A percentile compares a stretch with the other conserved stretches of the same genome.
phyloP scores from a whole-genome alignment of 1,284 basidiomycete genomes.

The Bjerkandera adusta region DNA sequence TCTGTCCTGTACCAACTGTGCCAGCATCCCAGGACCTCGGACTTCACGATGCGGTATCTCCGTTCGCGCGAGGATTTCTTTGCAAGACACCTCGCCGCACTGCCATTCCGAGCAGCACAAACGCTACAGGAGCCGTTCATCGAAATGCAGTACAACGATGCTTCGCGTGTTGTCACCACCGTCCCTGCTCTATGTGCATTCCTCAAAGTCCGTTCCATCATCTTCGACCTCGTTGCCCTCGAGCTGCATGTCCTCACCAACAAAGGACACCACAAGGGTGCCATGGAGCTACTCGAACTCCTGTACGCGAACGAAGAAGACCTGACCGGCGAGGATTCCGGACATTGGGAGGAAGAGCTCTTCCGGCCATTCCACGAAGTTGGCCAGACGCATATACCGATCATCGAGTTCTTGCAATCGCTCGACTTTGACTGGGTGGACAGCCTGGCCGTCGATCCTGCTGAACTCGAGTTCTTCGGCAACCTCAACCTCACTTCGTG shows the following conservation, averaged over 20 bases:
- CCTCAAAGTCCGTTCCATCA: constrained; percentile 80
- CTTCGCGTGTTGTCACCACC: constrained; percentile 71
- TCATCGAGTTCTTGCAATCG: constrained; percentile 86
- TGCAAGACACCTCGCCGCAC: constrained; percentile 73
- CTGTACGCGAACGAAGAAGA: constrained; percentile 66
- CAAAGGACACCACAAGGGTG: constrained; percentile 70
- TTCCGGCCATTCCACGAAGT: constrained; percentile 65
- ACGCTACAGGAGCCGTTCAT: constrained; percentile 54
- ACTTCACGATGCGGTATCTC: constrained; percentile 84
- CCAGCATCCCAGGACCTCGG: constrained; percentile 80
- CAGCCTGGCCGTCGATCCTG: constrained; percentile 53
- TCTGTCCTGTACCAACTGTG: constrained; percentile 86
- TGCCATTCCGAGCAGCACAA: constrained; percentile 63
- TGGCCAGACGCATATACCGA: constrained; percentile 78
- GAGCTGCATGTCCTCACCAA: constrained; percentile 88
- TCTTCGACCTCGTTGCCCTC: constrained; percentile 85
- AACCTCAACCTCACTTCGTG: constrained; percentile 77
- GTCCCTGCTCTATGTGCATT: constrained; percentile 76
- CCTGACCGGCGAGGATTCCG: constrained; percentile 38
- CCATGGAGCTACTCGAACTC: constrained; percentile 69
- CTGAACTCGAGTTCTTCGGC: constrained; percentile 68
- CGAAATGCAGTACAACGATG: constrained; percentile 71
- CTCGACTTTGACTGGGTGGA: constrained; percentile 90
- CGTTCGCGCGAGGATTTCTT: constrained; percentile 91
- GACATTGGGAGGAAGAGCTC: constrained; percentile 47